Percentiles rank a stretch among this genome's conserved stretches.
These are phyloP conservation scores for Coemansia reversa DNA, from an alignment of 192 early-diverging fungal species.

Conservation along the genomic window DNA sequence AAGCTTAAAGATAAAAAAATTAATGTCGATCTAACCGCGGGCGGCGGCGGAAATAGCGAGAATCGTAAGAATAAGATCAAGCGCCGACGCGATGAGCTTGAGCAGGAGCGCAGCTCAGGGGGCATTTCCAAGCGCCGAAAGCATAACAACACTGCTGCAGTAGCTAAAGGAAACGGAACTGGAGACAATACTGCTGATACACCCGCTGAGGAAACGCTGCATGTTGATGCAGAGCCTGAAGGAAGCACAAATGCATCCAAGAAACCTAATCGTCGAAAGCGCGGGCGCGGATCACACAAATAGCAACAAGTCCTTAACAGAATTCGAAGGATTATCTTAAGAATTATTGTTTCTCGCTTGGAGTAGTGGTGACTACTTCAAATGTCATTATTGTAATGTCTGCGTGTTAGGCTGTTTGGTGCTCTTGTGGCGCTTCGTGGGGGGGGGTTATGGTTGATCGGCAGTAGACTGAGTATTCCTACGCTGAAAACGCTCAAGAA, in stretches of 20 bases:
- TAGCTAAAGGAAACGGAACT: not conserved
- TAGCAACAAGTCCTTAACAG: not conserved
- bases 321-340: too few relatives aligned
- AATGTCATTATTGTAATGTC: too few relatives aligned
- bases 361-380: too few relatives aligned
- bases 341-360: too few relatives aligned
- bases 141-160: not conserved
- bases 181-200: not conserved
- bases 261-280: slow-evolving; percentile 47
- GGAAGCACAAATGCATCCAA: slow-evolving; percentile 16
- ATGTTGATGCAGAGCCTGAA: not conserved
- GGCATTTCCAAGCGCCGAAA: slow-evolving; percentile 23
- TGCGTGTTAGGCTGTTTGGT: too few relatives aligned
- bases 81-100: slow-evolving; percentile 35
- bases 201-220: not conserved
- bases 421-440: too few relatives aligned
- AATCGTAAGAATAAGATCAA: slow-evolving; percentile 39
- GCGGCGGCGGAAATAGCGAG: slow-evolving; percentile 67
- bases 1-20: slow-evolving; percentile 64
- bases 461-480: too few relatives aligned
- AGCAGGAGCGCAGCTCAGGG: slow-evolving; percentile 36
- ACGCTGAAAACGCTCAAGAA: too few relatives aligned
- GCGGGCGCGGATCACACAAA: slow-evolving; percentile 38
- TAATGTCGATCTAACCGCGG: slow-evolving; percentile 73
- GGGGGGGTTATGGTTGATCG: too few relatives aligned